Percentiles rank a stretch among this genome's conserved stretches.
Conservation (phyloP, 495 filamentous ascomycete genomes). For the Hyaloscypha variabilis region DNA sequence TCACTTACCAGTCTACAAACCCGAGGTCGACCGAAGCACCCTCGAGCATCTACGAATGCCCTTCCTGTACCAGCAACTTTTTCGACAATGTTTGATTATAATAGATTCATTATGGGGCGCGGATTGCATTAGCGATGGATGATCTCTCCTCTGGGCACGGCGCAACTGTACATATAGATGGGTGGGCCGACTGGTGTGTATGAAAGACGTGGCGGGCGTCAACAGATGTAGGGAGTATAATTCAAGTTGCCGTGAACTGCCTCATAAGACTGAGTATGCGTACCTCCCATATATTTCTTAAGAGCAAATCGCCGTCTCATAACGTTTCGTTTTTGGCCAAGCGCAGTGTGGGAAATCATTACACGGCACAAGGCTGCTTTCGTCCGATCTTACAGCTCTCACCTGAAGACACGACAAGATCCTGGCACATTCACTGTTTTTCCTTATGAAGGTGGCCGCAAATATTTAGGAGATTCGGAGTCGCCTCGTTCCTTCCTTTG, state of each 20-base stretch:
- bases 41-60: conserved; percentile 1
- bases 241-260: background rate
- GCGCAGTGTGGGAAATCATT: too few relatives aligned
- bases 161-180: conserved; percentile 34
- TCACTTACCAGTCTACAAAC: background rate
- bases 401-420: too few relatives aligned
- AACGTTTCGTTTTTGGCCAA: too few relatives aligned
- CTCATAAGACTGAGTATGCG: background rate
- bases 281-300: background rate
- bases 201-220: conserved; percentile 23
- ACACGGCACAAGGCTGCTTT: too few relatives aligned
- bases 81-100: conserved; percentile 27
- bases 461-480: too few relatives aligned
- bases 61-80: conserved; percentile 30
- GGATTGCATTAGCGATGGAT: conserved; percentile 35
- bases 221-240: conserved; percentile 7
- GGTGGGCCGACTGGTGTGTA: conserved; percentile 17
- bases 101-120: conserved; percentile 28
- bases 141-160: conserved; percentile 33
- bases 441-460: too few relatives aligned
- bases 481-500: background rate
- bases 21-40: background rate
- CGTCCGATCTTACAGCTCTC: background rate
- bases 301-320: background rate
- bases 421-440: too few relatives aligned